Evolutionary conservation across 768 basidiomycete genomes (phyloP), one percentile per base, ranked within the genome.

Genomic region (Podaxis carcinomalis): DNA sequence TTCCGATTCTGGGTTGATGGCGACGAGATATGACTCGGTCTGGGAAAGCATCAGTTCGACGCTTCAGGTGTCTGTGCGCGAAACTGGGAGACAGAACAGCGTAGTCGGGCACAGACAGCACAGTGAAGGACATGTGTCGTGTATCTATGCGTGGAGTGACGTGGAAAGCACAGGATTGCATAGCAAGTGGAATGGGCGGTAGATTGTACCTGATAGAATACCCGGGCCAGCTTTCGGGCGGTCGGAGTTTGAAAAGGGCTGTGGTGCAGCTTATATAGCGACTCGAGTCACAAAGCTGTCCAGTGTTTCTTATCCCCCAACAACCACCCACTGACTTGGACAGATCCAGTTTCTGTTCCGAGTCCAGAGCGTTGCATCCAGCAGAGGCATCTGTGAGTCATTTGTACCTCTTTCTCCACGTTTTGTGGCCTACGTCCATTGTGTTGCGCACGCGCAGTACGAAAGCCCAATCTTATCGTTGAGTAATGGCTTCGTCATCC

Each of bases 361-460:
- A 52, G 59, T 36, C 35, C 21, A n/a, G 28, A 25, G 28, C 42
- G 9, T 25, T 16, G 10, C 13, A 39, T 52, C 59, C 47, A 16
- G 13, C 28, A 49, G 51, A 59, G 47, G 57, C 64, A 69, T 68
- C 62, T 64, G 76, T 77, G 75, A 77, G 76, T 77, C 71, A 60
- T 65, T 72, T 60, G 59, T 66, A 61, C 62, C 47, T 39, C 51
- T 63, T 57, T 56, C 59, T 62, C 58, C 65, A 57, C 67, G 64
- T 71, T 32, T 64, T 60, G 62, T 63, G 64, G 69, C 71, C 70
- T 73, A 71, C 72, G 68, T 68, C 68, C 66, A 62, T 66, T 61
- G 49, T 64, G 46, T 63, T 57, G 61, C 60, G 65, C 63, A 55
- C 57, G 62, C 35, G 44, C 55, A 50, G 28, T 62, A 62, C 37